These are phyloP conservation scores for Cyclotella choctawhatcheeana DNA, from an alignment of 108 stramenopile species.

Conservation along the genomic window DNA sequence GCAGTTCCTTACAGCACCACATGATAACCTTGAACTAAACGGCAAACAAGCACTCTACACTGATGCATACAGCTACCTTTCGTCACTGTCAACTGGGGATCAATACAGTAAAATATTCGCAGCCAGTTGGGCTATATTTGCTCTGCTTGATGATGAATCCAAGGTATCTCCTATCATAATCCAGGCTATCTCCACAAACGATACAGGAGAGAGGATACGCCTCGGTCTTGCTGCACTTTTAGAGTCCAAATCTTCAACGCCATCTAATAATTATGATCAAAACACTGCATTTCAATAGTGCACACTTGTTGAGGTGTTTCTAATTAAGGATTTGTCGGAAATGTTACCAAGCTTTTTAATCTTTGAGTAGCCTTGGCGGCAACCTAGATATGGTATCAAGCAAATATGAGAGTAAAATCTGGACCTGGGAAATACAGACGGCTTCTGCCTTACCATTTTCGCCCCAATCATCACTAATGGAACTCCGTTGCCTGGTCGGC, in stretches of 20 bases:
- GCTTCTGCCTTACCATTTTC: constrained; percentile 52
- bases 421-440: background rate
- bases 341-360: background rate
- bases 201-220: constrained; percentile 43
- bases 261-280: background rate
- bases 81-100: background rate
- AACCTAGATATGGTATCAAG: background rate
- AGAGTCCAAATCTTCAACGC: background rate
- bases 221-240: constrained; percentile 35
- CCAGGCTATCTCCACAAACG: constrained; percentile 28
- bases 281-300: constrained; percentile 8
- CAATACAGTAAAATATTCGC: constrained; percentile 18
- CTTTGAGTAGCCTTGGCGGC: background rate
- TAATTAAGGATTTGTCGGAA: too few relatives aligned
- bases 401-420: background rate
- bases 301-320: background rate
- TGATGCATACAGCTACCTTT: constrained; percentile 5
- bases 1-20: constrained; percentile 5
- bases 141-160: constrained; percentile 11
- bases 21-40: background rate
- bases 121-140: constrained; percentile 36
- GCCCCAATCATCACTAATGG: constrained; percentile 89
- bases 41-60: constrained; percentile 10
- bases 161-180: constrained; percentile 17
- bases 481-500: constrained; percentile 92